Conservation (phyloP, 2,329 filamentous ascomycete species). For the Pezicula neosporulosa region DNA sequence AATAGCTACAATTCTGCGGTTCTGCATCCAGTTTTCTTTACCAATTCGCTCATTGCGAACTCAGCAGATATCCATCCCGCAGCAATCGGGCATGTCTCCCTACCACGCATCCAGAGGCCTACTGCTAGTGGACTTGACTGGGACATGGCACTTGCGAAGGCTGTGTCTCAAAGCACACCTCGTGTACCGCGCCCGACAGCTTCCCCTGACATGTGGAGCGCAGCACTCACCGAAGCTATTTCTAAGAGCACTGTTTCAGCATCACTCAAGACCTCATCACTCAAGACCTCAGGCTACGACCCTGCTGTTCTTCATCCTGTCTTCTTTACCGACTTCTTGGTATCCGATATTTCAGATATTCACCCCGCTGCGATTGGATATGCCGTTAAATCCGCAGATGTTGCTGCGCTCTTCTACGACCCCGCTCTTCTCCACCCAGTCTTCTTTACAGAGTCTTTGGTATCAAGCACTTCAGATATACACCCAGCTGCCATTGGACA, state of each 20-base stretch:
- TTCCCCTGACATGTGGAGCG: neutral
- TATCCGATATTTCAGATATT: constrained; percentile 8
- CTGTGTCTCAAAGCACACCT: neutral
- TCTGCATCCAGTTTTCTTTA: neutral
- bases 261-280: neutral
- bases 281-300: constrained; percentile 6
- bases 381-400: neutral
- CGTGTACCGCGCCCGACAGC: neutral
- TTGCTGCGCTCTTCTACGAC: constrained; percentile 5
- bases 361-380: constrained; percentile 18
- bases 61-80: neutral
- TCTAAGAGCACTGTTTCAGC: neutral
- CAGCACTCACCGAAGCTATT: constrained; percentile 14
- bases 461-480: constrained; percentile 5
- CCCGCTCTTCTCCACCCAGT: constrained; percentile 13
- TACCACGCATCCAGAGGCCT: too few species aligned
- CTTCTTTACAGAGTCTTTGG: constrained; percentile 11
- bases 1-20: too few species aligned
- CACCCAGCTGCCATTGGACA: constrained; percentile 15
- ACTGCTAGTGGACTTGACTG: too few species aligned
- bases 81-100: neutral
- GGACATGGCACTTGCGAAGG: neutral
- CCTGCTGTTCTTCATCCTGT: constrained; percentile 17
- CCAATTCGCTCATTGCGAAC: neutral
- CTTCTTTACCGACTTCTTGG: constrained; percentile 15